phyloP scores from a whole-genome alignment of 2,329 filamentous ascomycete genomes.

The Pseudogymnoascus sp. region DNA sequence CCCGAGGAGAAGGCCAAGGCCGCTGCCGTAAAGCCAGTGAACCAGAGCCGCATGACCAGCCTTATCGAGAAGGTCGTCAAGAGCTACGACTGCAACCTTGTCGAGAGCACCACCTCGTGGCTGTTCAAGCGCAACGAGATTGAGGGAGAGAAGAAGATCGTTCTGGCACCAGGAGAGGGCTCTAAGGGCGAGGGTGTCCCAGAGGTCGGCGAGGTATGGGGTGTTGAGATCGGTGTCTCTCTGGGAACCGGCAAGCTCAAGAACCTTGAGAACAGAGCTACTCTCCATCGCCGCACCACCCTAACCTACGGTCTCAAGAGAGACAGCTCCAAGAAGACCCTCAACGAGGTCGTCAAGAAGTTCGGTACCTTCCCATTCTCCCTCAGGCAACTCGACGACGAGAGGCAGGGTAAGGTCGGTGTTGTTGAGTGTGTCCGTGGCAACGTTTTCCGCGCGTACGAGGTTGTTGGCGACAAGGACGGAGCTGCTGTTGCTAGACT shows the following conservation, averaged over 20 bases:
- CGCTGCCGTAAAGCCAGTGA: constrained; percentile 69
- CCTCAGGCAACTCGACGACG: constrained; percentile 91
- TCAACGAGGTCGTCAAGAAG: constrained; percentile 94
- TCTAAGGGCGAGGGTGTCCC: constrained; percentile 85
- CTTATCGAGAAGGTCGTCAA: constrained; percentile 88
- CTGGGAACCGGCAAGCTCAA: constrained; percentile 92
- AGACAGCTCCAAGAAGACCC: constrained; percentile 81
- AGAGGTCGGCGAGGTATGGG: constrained; percentile 91
- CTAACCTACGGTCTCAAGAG: constrained; percentile 92
- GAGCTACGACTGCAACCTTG: constrained; percentile 81
- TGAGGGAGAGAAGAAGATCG: constrained; percentile 85
- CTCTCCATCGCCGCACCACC: constrained; percentile 84
- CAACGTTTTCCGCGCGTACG: constrained; percentile 90
- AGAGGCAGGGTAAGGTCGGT: constrained; percentile 90
- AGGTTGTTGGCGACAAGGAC: constrained; percentile 92
- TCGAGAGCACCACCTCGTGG: constrained; percentile 98
- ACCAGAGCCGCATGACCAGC: constrained; percentile 77
- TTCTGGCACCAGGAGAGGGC: constrained; percentile 77
- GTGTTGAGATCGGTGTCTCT: constrained; percentile 90
- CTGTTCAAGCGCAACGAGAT: constrained; percentile 95
- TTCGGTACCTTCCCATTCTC: constrained; percentile 98
- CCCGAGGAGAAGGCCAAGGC: constrained; percentile 96
- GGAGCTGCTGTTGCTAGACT: constrained; percentile 74
- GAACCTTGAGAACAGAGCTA: constrained; percentile 77
- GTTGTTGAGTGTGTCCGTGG: constrained; percentile 92